Evolutionary conservation across 768 basidiomycete genomes (phyloP).

Genomic region (Mycena epipterygia): DNA sequence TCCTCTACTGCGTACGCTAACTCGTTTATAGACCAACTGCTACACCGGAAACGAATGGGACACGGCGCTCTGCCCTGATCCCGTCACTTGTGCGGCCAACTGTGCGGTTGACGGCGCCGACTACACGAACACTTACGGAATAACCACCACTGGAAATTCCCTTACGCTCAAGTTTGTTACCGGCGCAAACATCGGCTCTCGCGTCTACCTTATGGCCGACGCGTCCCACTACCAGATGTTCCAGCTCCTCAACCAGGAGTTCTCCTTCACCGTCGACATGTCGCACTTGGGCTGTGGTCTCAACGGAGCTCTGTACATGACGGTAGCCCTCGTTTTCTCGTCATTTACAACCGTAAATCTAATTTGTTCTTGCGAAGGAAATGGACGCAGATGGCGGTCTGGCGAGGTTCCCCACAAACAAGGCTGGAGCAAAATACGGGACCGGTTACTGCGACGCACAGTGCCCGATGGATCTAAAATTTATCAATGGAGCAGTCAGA

Average conservation of each 20-base stretch:
- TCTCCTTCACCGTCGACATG: slow-evolving; percentile 62
- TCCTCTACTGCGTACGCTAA: too few relatives aligned
- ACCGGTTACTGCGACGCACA: slow-evolving; percentile 58
- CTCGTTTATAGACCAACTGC: slow-evolving; percentile 52
- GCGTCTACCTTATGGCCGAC: slow-evolving; percentile 57
- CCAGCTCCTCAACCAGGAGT: slow-evolving; percentile 67
- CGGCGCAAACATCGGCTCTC: slow-evolving; percentile 41
- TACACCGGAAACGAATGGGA: slow-evolving; percentile 72
- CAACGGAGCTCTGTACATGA: slow-evolving; percentile 61
- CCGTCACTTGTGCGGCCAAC: slow-evolving; percentile 58
- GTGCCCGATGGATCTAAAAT: slow-evolving; percentile 70
- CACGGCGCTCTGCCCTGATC: slow-evolving; percentile 62
- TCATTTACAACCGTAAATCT: too few relatives aligned
- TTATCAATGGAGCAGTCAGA: slow-evolving; percentile 67
- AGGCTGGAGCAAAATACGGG: slow-evolving; percentile 50
- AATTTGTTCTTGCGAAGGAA: too few relatives aligned
- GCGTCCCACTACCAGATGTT: slow-evolving; percentile 59
- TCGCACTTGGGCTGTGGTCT: slow-evolving; percentile 59
- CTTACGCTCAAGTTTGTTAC: slow-evolving; percentile 66
- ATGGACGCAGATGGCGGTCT: slow-evolving; percentile 60
- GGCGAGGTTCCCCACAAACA: slow-evolving; percentile 49
- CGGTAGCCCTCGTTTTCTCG: too few relatives aligned
- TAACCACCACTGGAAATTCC: slow-evolving; percentile 60
- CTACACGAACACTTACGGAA: slow-evolving; percentile 64
- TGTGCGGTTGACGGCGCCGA: slow-evolving; percentile 62